Percentiles rank a stretch among this genome's conserved stretches.
phyloP scores from a whole-genome alignment of 345 rosid genomes.

The Gossypium herbaceum region DNA sequence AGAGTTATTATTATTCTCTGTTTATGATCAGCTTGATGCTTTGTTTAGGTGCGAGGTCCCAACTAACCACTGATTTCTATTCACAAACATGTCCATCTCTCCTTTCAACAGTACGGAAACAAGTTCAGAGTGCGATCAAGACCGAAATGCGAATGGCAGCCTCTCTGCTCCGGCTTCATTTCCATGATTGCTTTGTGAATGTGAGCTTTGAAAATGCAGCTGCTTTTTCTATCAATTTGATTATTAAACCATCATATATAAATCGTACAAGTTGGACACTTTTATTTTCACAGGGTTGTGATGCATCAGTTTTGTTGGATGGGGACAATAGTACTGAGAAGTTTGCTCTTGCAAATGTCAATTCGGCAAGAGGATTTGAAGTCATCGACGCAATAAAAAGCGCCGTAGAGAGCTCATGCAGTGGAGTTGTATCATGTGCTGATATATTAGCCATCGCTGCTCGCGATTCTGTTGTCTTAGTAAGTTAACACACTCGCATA shows the following conservation, averaged over 20 bases:
- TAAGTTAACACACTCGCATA: conserved; percentile 26
- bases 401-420: conserved; percentile 62
- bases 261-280: too few relatives aligned
- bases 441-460: conserved; percentile 72
- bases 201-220: conserved; percentile 24
- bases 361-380: conserved; percentile 33
- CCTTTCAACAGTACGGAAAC: conserved; percentile 31
- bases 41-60: conserved; percentile 26
- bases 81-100: conserved; percentile 40
- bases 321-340: conserved; percentile 36
- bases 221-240: neutral
- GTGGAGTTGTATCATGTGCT: conserved; percentile 69
- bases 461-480: conserved; percentile 62
- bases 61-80: conserved; percentile 45
- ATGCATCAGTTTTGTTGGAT: conserved; percentile 29
- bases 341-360: conserved; percentile 10
- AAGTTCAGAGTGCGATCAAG: conserved; percentile 39
- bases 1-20: conserved; percentile 11
- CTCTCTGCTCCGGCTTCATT: conserved; percentile 56
- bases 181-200: conserved; percentile 66
- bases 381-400: conserved; percentile 41
- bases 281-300: conserved; percentile 24
- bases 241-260: neutral
- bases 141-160: conserved; percentile 54
- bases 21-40: conserved; percentile 20